These are phyloP conservation scores for Pseudocohnilembus persalinus DNA, from an alignment of 169 alveolate genomes.

Conservation along the genomic window DNA sequence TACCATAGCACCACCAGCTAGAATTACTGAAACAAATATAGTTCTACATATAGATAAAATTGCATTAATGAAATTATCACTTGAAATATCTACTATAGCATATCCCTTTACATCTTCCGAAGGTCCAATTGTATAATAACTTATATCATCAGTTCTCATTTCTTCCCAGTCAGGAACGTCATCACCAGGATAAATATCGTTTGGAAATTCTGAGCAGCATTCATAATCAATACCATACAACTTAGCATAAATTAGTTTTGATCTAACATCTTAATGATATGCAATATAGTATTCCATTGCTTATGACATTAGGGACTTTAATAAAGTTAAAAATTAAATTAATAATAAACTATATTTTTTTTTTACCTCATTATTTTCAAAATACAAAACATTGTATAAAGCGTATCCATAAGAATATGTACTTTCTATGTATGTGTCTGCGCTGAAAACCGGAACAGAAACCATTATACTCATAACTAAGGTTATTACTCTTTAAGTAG, in stretches of 20 bases:
- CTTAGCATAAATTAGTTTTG: conserved; percentile 61
- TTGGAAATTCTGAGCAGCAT: neutral
- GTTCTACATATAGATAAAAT: conserved; percentile 57
- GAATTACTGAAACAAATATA: conserved; percentile 60
- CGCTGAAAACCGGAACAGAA: conserved; percentile 40
- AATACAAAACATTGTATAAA: neutral
- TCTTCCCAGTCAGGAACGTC: neutral
- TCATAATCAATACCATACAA: neutral
- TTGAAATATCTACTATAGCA: conserved; percentile 48
- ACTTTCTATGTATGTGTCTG: conserved; percentile 2
- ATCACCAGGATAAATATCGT: no score
- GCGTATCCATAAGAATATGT: conserved; percentile 18
- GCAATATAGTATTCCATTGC: conserved; percentile 31
- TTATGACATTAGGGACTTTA: neutral
- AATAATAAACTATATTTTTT: no score
- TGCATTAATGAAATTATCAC: conserved; percentile 49
- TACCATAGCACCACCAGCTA: conserved; percentile 53
- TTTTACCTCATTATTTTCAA: neutral
- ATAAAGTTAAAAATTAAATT: no score
- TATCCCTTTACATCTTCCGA: conserved; percentile 37
- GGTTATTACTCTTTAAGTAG: conserved; percentile 56
- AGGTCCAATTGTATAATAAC: conserved; percentile 6
- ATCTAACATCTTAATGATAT: conserved; percentile 52
- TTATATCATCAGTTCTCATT: neutral
- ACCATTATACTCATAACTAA: conserved; percentile 41